Evolutionary conservation across 345 rosid genomes (phyloP).

Genomic region (Cardamine chenopodiifolia): DNA sequence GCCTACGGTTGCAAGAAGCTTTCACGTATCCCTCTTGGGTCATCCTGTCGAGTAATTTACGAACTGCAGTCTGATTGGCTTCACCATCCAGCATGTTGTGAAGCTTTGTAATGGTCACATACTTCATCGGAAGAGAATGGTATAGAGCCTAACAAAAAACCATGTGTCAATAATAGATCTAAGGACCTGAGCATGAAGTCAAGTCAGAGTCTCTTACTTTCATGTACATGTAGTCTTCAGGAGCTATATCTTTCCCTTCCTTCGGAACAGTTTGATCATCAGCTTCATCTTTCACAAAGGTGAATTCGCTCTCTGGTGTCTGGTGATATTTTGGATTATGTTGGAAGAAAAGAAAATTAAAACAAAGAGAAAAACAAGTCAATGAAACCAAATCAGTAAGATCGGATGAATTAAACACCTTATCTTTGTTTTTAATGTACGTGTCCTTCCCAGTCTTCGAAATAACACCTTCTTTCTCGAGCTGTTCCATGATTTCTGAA

Average conservation of each 20-base stretch:
- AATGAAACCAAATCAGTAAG: conserved; percentile 3
- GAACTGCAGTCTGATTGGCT: conserved; percentile 63
- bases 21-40: conserved; percentile 72
- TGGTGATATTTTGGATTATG: conserved; percentile 25
- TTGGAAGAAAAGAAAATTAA: neutral
- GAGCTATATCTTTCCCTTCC: conserved; percentile 49
- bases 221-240: conserved; percentile 68
- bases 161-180: neutral
- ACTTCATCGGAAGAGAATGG: conserved; percentile 82
- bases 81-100: conserved; percentile 76
- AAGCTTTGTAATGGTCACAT: conserved; percentile 70
- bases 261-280: conserved; percentile 46
- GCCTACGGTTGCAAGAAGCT: conserved; percentile 76
- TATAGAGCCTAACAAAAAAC: conserved; percentile 58
- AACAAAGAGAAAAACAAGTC: neutral
- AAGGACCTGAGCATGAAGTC: too few species aligned
- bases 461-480: conserved; percentile 66
- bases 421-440: conserved; percentile 59
- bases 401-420: conserved; percentile 47
- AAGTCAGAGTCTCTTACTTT: conserved; percentile 53
- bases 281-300: conserved; percentile 73
- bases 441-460: conserved; percentile 62
- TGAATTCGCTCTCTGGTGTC: conserved; percentile 61
- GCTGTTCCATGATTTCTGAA: conserved; percentile 87
- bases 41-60: conserved; percentile 77